Conservation (phyloP, 768 basidiomycete species). For the Neoboletus subvelutipes region DNA sequence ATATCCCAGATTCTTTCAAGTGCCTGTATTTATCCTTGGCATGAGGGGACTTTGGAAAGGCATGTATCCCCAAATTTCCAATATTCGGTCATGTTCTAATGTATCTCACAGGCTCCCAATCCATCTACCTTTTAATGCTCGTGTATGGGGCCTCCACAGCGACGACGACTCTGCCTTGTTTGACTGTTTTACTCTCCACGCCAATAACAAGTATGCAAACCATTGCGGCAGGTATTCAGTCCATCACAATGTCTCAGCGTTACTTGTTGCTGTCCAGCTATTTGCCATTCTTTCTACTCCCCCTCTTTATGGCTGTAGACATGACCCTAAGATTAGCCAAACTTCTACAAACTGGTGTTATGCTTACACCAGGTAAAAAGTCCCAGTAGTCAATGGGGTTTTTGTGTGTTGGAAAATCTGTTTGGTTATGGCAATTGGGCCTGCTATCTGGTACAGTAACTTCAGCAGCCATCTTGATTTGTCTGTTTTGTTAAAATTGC, state of each 20-base stretch:
- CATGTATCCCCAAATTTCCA: slow-evolving; percentile 13
- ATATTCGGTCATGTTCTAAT: background rate
- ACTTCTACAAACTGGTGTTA: slow-evolving; percentile 31
- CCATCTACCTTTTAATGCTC: slow-evolving; percentile 62
- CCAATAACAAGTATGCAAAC: slow-evolving; percentile 41
- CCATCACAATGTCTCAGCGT: slow-evolving; percentile 52
- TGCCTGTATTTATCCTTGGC: slow-evolving; percentile 77
- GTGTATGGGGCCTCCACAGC: slow-evolving; percentile 76
- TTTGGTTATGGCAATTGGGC: background rate
- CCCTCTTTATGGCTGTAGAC: slow-evolving; percentile 70
- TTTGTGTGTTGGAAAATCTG: background rate
- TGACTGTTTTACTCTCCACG: slow-evolving; percentile 56
- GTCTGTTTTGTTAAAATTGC: no score
- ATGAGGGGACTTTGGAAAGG: slow-evolving; percentile 58
- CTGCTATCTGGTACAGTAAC: no score
- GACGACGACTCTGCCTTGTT: slow-evolving; percentile 75
- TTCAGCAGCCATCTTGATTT: no score
- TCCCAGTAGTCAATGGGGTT: slow-evolving; percentile 5
- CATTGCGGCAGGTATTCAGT: slow-evolving; percentile 30
- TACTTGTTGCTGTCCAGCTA: slow-evolving; percentile 64
- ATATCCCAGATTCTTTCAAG: slow-evolving; percentile 52
- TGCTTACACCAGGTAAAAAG: slow-evolving; percentile 14
- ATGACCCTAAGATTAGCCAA: slow-evolving; percentile 50
- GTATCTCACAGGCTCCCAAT: slow-evolving; percentile 41
- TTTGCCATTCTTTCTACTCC: slow-evolving; percentile 72